Evolutionary conservation across 805 yeast genomes (phyloP), one percentile per base, ranked within the genome.

Genomic region (Kazachstania africana): DNA sequence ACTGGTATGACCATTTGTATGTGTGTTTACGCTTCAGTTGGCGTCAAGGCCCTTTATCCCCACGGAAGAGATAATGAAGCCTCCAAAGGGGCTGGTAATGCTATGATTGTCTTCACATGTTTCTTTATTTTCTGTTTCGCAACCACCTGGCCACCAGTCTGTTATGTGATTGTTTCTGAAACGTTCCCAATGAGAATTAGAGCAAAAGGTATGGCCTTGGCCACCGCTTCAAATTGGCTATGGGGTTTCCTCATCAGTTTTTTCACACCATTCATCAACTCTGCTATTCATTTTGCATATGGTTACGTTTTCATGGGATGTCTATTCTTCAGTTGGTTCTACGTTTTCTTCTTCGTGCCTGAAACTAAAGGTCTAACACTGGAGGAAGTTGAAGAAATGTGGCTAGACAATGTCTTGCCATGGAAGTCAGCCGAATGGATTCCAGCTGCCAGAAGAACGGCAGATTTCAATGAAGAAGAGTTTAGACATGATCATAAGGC

Each of bases 121-220:
- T 48, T 75, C 32, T 78, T 66, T 59, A 71, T 78, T 36, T 62
- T 72, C 56, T 72, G 65, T 53, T 78, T 78, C 49, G 85, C 87
- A 3, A 65, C 73, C 16, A 72, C 84, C n/a, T 73, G 82, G 76
- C 85, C 82, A 25, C 82, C 84, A 35, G 72, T 74, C 39, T 71
- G 73, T 23, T 77, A 67, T 59, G 74, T 74, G 29, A 65, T 77
- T 38, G 72, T 75, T 16, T 69, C 81, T 27, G 87, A 78, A 54
- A 59, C 75, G 27, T 78, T 72, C 55, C 83, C 83, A 38, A 63
- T 72, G 40, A 70, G 77, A 59, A 72, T 75, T 42, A 70, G 75
- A 55, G 69, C 71, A 31, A 45, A 50, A 3, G 67, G 72, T 8
- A 74, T 77, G 75, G 70, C 78, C 14, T 63, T 73, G 43, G 77